Conservation (phyloP, 2,329 filamentous ascomycete genomes). For the Periglandula ipomoeae region DNA sequence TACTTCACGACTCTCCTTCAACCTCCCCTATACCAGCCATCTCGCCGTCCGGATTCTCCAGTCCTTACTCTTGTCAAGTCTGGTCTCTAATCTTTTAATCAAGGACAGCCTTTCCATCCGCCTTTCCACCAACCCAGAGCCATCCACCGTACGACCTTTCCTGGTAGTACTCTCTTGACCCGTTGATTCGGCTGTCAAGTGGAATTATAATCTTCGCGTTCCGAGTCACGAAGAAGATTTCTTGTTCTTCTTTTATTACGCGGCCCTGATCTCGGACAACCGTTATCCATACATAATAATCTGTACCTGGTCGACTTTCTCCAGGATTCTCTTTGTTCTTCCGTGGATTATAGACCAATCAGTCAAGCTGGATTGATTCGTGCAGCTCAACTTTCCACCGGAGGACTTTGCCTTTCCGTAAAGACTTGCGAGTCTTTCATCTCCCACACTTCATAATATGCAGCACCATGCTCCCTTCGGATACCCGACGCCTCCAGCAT, state of each 20-base stretch:
- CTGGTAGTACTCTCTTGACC: conserved; percentile 26
- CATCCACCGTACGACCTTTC: background rate
- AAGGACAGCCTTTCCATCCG: conserved; percentile 1
- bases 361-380: conserved; percentile 8
- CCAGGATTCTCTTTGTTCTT: conserved; percentile 2
- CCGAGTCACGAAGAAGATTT: background rate
- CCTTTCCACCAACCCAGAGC: background rate
- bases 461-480: conserved; percentile 49
- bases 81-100: conserved; percentile 6
- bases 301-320: background rate
- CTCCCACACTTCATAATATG: conserved; percentile 37
- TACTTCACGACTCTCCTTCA: conserved; percentile 31
- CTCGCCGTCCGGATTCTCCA: background rate
- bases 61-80: conserved; percentile 6
- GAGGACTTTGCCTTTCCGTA: conserved; percentile 15
- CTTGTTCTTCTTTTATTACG: background rate
- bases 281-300: background rate
- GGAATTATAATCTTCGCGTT: conserved; percentile 10
- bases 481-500: conserved; percentile 50
- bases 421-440: conserved; percentile 7
- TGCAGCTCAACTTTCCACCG: conserved; percentile 11
- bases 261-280: background rate
- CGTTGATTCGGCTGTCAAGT: conserved; percentile 41
- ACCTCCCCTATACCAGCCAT: conserved; percentile 7
- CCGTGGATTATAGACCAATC: background rate